A percentile compares a stretch with the other conserved stretches of the same genome.
phyloP scores from a whole-genome alignment of 2,329 filamentous ascomycete genomes.

The Talaromyces sp. region DNA sequence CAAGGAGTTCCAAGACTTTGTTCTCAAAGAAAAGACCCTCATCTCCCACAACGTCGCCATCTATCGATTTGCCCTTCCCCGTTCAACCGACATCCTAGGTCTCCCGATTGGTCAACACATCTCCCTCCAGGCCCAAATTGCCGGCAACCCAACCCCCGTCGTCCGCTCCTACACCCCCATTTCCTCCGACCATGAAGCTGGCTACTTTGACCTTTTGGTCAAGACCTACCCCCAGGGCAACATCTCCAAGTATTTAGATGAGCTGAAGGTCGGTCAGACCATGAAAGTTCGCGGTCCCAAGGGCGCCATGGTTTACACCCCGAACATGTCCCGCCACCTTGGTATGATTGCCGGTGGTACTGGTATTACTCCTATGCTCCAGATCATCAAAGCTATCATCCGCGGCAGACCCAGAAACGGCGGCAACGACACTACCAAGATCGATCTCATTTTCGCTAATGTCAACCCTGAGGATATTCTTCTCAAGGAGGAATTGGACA shows the following conservation, averaged over 20 bases:
- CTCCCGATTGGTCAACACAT: constrained; percentile 99
- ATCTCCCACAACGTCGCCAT: constrained; percentile 98
- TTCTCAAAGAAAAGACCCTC: constrained; percentile 89
- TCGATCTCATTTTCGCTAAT: constrained; percentile 96
- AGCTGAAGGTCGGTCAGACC: constrained; percentile 75
- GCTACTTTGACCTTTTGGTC: constrained; percentile 94
- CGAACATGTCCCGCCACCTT: constrained; percentile 94
- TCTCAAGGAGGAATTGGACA: constrained; percentile 85
- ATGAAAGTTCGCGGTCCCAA: constrained; percentile 94
- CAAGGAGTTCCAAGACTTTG: constrained; percentile 83
- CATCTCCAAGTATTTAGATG: constrained; percentile 90
- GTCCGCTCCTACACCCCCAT: constrained; percentile 91
- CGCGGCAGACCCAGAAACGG: constrained; percentile 65
- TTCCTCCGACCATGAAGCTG: constrained; percentile 82
- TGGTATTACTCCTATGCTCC: constrained; percentile 97
- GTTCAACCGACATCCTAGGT: constrained; percentile 76
- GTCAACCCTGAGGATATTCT: constrained; percentile 91
- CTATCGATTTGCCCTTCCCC: constrained; percentile 89
- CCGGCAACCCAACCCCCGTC: constrained; percentile 76
- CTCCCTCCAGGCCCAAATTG: constrained; percentile 80
- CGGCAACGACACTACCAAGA: constrained; percentile 78
- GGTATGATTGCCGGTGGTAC: constrained; percentile 98
- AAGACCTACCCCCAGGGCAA: constrained; percentile 98
- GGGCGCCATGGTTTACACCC: constrained; percentile 95
- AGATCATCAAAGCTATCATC: constrained; percentile 88